Evolutionary conservation across 768 basidiomycete species (phyloP), one percentile per base, ranked within the genome.

Genomic region (Boletus barrowsii): DNA sequence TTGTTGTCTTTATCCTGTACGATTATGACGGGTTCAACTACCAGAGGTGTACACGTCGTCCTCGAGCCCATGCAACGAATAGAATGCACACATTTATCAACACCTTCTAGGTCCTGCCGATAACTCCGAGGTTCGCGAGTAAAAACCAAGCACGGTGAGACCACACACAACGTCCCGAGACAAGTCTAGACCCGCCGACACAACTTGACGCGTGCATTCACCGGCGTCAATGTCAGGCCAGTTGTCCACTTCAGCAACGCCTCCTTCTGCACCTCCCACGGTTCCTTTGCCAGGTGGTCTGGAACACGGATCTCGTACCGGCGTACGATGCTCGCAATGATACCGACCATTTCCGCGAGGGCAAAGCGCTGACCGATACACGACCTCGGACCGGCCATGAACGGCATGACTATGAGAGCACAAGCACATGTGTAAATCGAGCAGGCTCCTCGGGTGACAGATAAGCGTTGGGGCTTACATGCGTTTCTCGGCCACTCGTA

Each of bases 401-500:
- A 82, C 0, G 77, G 73, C 26, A 77, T 30, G 61, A 76, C 77
- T 76, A 29, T 29, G 26, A 29, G 26, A 29, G 26, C 8, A 29
- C 26, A 9, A 29, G 15, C 26, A 29, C 26, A 9, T 29, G 9
- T 29, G 26, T 29, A 8, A 29, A 29, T 29, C 1, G 9, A 29
- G 18, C 14, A 30, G 35, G 11, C 9, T 29, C 26, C 26, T 29
- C 26, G 9, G 26, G 9, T 29, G 26, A 35, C 14, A 35, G 33
- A 35, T 11, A 11, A 6, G 33, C 33, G 11, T 14, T 35, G 10
- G 17, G 20, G 43, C 78, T 42, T 52, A 78, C 79, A 80, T 14
- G 77, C 79, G 51, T 80, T 72, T 22, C 80, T 74, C 14, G 79
- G 80, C 79, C 79, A 82, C 30, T 71, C 70, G 51, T 81, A 81